phyloP scores from a whole-genome alignment of 2,329 filamentous ascomycete species.

The Pseudogymnoascus sp. region DNA sequence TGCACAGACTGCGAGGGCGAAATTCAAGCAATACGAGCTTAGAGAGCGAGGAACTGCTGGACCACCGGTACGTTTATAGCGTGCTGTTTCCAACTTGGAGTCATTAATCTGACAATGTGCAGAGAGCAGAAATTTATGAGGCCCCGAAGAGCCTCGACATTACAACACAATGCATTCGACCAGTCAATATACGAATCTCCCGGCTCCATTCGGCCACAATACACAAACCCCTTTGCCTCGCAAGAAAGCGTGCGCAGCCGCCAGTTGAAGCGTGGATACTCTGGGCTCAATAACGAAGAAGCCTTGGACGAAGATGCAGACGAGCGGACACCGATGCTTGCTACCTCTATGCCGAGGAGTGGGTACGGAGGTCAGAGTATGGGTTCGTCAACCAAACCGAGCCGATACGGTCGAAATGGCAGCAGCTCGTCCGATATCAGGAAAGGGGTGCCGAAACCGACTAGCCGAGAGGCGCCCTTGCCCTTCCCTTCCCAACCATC shows the following conservation, averaged over 20 bases:
- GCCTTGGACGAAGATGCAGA: conserved; percentile 40
- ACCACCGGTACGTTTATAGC: conserved; percentile 58
- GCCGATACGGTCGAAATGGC: conserved; percentile 26
- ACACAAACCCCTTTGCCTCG: conserved; percentile 25
- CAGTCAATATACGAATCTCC: conserved; percentile 29
- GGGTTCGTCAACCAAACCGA: conserved; percentile 37
- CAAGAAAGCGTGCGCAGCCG: conserved; percentile 17
- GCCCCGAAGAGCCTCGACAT: conserved; percentile 50
- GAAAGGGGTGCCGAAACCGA: conserved; percentile 15
- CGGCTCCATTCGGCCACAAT: conserved; percentile 27
- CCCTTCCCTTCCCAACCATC: background rate
- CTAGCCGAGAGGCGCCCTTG: background rate
- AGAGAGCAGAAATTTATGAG: conserved; percentile 44
- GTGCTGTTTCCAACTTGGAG: background rate
- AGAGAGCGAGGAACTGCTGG: conserved; percentile 78
- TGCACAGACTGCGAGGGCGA: conserved; percentile 41
- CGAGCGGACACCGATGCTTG: conserved; percentile 48
- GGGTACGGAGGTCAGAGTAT: conserved; percentile 15
- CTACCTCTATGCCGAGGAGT: conserved; percentile 32
- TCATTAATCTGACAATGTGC: conserved; percentile 12
- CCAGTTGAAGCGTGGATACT: conserved; percentile 23
- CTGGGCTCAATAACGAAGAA: conserved; percentile 38
- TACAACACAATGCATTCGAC: conserved; percentile 28
- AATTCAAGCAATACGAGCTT: conserved; percentile 78
- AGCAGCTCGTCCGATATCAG: conserved; percentile 38